Evolutionary conservation across 352 stramenopile species (phyloP), one percentile per base, ranked within the genome.

Genomic region (Pythium phragmiticola): DNA sequence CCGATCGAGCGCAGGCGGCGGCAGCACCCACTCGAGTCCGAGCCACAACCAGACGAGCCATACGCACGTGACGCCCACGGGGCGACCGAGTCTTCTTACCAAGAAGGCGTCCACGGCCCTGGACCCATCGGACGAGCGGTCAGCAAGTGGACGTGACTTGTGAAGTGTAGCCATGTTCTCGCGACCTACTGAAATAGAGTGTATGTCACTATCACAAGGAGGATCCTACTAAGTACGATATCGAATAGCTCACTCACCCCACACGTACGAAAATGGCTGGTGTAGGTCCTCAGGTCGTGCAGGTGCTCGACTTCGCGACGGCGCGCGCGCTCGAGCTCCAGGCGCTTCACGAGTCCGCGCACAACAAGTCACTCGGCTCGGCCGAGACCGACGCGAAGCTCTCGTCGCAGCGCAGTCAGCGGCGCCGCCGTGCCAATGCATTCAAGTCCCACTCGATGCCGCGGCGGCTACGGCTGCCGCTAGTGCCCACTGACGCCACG

Each of bases 251-350:
- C 39, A 57, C 21, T 34, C 36, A 57, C 8, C 6, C 1, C 43
- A 57, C 11, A 14, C 57, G 23, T 3, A 30, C 16, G 57, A 63
- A 61, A 65, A 75, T 73, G 72, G 66, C 72, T 65, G 68, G 69
- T 36, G 63, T 88, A 6, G 83, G 81, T 50, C 78, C 77, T 34
- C 76, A 81, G 60, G 75, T 94, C 61, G 56, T 89, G 47, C 80
- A 92, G 65, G 85, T 94, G 80, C 82, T 94, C 34, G 79, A 92
- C 36, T 92, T 94, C 55, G 82, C 85, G 21, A 73, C 65, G 36
- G 77, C 79, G 37, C 84, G 84, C 33, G 84, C 82, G 41, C 78
- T 78, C 8, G 84, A 94, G 77, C 81, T 94, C 9, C 76, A 87
- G 63, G 80, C 82, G 54, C 73, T 94, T 43, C 78, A 90, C 8